phyloP scores from a whole-genome alignment of 768 basidiomycete genomes.

The Epithele typhae region DNA sequence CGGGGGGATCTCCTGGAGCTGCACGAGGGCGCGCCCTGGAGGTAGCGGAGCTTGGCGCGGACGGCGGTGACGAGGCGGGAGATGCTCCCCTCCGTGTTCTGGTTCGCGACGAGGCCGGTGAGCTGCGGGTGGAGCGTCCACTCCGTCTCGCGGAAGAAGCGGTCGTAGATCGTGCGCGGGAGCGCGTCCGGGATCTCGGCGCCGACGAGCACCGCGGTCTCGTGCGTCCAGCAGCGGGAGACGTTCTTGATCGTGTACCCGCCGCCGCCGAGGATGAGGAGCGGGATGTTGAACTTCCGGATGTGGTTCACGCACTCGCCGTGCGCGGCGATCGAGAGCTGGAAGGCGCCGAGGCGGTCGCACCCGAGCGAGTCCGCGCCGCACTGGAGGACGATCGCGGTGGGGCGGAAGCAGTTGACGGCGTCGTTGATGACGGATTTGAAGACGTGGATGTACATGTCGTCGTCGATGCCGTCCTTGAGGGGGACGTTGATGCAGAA shows the following conservation, averaged over 20 bases:
- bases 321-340: slow-evolving; percentile 94
- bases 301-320: slow-evolving; percentile 99
- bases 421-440: slow-evolving; percentile 95
- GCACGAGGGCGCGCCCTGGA: slow-evolving; percentile 95
- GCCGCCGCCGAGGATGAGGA: slow-evolving; percentile 91
- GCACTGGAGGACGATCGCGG: slow-evolving; percentile 91
- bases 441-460: slow-evolving; percentile 93
- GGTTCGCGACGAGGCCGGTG: slow-evolving; percentile 88
- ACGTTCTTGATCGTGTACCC: slow-evolving; percentile 98
- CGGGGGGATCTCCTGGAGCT: slow-evolving; percentile 95
- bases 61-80: slow-evolving; percentile 86
- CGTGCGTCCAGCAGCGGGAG: slow-evolving; percentile 98
- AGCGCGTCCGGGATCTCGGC: slow-evolving; percentile 81
- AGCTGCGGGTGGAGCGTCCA: slow-evolving; percentile 94
- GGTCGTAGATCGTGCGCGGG: slow-evolving; percentile 85
- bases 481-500: slow-evolving; percentile 95
- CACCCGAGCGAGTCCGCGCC: slow-evolving; percentile 96
- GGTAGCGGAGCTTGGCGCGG: slow-evolving; percentile 83
- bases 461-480: slow-evolving; percentile 95
- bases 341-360: slow-evolving; percentile 95
- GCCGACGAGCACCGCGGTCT: slow-evolving; percentile 90
- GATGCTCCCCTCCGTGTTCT: slow-evolving; percentile 77
- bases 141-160: slow-evolving; percentile 87
- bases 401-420: slow-evolving; percentile 82
- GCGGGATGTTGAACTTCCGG: slow-evolving; percentile 84